phyloP scores from a whole-genome alignment of 495 filamentous ascomycete species.

The Penicillium pulvis region DNA sequence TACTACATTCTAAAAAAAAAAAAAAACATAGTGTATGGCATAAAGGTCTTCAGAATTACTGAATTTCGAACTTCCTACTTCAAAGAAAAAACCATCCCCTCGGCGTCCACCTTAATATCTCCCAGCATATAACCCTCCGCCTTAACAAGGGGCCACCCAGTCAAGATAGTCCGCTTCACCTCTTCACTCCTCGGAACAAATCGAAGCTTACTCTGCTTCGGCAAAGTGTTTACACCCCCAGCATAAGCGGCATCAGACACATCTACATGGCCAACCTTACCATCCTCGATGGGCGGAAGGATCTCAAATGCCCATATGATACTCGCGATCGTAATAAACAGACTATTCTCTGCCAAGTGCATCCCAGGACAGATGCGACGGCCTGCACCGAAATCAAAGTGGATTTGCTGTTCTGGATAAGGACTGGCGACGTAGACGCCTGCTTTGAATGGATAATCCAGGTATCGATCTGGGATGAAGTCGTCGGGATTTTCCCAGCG shows the following conservation, averaged over 20 bases:
- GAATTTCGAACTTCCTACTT: background rate
- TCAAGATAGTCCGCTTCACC: background rate
- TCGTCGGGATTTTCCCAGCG: constrained; percentile 35
- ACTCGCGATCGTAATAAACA: constrained; percentile 58
- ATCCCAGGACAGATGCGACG: constrained; percentile 38
- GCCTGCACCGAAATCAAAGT: constrained; percentile 33
- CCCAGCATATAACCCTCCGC: background rate
- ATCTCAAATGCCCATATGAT: constrained; percentile 58
- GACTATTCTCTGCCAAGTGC: constrained; percentile 40
- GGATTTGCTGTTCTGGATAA: constrained; percentile 24
- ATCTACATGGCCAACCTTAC: background rate
- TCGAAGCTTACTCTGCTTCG: background rate
- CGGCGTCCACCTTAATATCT: background rate
- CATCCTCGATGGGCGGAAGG: background rate
- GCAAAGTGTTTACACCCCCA: background rate
- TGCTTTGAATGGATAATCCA: constrained; percentile 42
- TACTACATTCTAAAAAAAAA: background rate
- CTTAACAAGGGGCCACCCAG: background rate
- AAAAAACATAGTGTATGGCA: too few species aligned
- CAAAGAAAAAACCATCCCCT: background rate
- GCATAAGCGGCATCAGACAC: background rate
- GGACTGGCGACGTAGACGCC: constrained; percentile 23
- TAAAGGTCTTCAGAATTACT: too few species aligned
- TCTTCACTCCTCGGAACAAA: background rate
- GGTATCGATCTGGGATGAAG: constrained; percentile 46